Percentiles rank a stretch among this genome's conserved stretches.
phyloP scores from a whole-genome alignment of 2,329 filamentous ascomycete species.

The Colletotrichum filicis region DNA sequence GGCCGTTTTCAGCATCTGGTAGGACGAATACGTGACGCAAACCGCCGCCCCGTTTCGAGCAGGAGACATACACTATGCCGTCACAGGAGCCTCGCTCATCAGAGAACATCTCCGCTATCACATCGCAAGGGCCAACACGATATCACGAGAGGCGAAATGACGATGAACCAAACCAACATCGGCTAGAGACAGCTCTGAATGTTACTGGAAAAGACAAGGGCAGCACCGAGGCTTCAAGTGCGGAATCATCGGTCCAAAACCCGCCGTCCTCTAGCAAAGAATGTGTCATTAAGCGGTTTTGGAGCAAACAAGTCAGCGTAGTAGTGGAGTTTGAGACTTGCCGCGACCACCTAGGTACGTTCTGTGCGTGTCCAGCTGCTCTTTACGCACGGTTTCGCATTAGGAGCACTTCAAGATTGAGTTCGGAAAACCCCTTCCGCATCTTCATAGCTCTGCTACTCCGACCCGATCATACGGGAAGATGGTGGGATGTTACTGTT shows the following conservation, averaged over 20 bases:
- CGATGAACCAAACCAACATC: not conserved
- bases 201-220: not conserved
- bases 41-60: not conserved
- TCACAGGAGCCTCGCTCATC: not conserved
- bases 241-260: slow-evolving; percentile 16
- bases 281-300: slow-evolving; percentile 46
- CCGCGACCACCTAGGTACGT: slow-evolving; percentile 66
- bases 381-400: not conserved
- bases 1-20: not conserved
- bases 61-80: not conserved
- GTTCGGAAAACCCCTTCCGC: slow-evolving; percentile 8
- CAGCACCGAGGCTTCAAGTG: not conserved
- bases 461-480: slow-evolving; percentile 25
- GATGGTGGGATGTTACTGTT: slow-evolving; percentile 4
- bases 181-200: not conserved
- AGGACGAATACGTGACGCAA: no score
- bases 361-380: slow-evolving; percentile 32
- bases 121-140: not conserved
- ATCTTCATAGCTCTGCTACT: not conserved
- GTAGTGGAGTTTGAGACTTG: slow-evolving; percentile 60
- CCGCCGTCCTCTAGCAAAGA: slow-evolving; percentile 8
- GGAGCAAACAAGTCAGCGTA: slow-evolving; percentile 60
- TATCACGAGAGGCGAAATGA: not conserved
- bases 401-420: not conserved
- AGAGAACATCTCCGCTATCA: not conserved